Conservation (phyloP, 306 rosid species). For the Cucumis hystrix region DNA sequence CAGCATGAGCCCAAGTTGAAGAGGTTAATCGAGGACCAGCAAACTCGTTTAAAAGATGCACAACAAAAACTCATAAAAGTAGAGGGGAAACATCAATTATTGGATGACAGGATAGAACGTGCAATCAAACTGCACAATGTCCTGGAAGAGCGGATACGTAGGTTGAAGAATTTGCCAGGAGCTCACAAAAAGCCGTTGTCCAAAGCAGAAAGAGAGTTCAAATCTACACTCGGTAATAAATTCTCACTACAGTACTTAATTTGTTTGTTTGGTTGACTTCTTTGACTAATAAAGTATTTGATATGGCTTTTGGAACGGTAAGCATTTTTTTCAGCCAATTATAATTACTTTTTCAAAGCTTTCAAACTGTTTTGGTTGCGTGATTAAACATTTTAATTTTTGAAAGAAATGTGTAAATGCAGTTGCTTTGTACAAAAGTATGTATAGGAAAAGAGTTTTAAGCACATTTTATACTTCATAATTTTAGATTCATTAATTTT, state of each 20-base stretch:
- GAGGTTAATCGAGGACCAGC: conserved; percentile 60
- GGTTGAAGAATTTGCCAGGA: conserved; percentile 54
- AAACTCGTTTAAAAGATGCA: conserved; percentile 43
- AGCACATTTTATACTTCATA: not conserved
- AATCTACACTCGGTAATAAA: conserved; percentile 74
- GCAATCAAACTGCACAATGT: conserved; percentile 45
- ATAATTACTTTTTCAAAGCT: not conserved
- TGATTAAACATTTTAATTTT: not conserved
- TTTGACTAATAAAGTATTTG: not conserved
- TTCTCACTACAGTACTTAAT: not conserved
- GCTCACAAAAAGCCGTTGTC: conserved; percentile 74
- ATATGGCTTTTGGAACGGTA: not conserved
- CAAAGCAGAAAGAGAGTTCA: conserved; percentile 71
- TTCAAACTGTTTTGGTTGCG: not conserved
- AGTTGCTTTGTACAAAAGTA: not conserved
- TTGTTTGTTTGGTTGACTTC: not conserved
- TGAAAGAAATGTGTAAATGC: not conserved
- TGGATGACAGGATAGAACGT: conserved; percentile 41
- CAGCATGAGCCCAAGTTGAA: conserved; percentile 84
- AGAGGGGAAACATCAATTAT: conserved; percentile 33
- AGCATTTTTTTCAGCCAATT: not conserved
- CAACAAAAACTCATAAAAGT: conserved; percentile 46
- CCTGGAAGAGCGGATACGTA: conserved; percentile 67
- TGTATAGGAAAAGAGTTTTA: not conserved
- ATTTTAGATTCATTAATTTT: not conserved